Evolutionary conservation across 2,329 filamentous ascomycete species (phyloP).

Genomic region (Parastagonospora nodorum): DNA sequence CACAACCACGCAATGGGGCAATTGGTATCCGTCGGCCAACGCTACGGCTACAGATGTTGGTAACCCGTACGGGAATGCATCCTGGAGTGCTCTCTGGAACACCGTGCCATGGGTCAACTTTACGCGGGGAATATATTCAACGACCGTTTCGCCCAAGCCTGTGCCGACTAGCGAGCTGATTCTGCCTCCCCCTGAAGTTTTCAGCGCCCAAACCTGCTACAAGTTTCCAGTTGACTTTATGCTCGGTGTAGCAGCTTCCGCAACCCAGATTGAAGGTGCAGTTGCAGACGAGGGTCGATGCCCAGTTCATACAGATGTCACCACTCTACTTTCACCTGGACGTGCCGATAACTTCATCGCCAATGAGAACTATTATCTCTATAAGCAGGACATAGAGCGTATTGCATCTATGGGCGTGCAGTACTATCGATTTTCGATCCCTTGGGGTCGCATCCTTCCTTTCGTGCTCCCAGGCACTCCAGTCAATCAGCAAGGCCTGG

Average conservation of each 20-base stretch:
- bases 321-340: constrained; percentile 12
- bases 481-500: constrained; percentile 57
- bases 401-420: constrained; percentile 58
- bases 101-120: constrained; percentile 43
- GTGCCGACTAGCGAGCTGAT: constrained; percentile 61
- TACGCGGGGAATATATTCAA: constrained; percentile 50
- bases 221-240: constrained; percentile 56
- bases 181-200: constrained; percentile 59
- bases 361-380: constrained; percentile 61
- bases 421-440: constrained; percentile 59
- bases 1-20: constrained; percentile 50
- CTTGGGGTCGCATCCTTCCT: constrained; percentile 59
- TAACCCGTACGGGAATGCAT: constrained; percentile 47
- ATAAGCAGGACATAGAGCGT: constrained; percentile 62
- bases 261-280: constrained; percentile 36
- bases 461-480: constrained; percentile 58
- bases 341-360: constrained; percentile 33
- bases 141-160: constrained; percentile 61
- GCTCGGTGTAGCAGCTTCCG: constrained; percentile 36
- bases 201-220: constrained; percentile 55
- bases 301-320: constrained; percentile 25
- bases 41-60: constrained; percentile 40
- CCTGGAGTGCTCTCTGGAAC: constrained; percentile 48
- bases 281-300: constrained; percentile 38
- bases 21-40: constrained; percentile 47